Base-by-base conservation (phyloP, 108 stramenopile species). In the Aurantiochytrium sp. region DNA sequence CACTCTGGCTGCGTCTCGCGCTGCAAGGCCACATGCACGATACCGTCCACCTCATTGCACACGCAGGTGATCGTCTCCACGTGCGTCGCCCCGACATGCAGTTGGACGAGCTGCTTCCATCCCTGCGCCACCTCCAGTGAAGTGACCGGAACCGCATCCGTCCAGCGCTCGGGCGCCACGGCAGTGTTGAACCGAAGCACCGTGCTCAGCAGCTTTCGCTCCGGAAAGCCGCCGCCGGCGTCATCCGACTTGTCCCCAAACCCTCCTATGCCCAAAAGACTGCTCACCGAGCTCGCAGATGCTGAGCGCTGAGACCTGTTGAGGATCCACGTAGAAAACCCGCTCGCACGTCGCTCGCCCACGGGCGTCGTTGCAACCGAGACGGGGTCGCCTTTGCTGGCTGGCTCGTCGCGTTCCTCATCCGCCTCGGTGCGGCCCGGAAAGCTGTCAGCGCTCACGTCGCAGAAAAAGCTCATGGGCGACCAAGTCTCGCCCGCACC, bases 1-100 rank as follows among this genome's bases (percentile, higher is more conserved):
- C 59, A 65, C 34, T 65, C 59, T 65, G 59, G 59, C 34, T 65
- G 59, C 34, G 59, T 65, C 34, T 65, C 59, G 59, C 59, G 59
- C 24, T 65, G 59, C 15, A 65, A 27, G 27, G 24, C 59, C 15
- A 65, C 32, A 27, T 65, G 59, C 10, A 65, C 59, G 34, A 65
- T 19, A 6, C 59, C 59, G 34, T 65, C 59, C 8, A 65, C 34
- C 34, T 65, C 59, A 34, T 65, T 65, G 59, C 59, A 34, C 1
- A 65, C 19, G 59, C 59, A 65, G 6, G 59, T 65, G 59, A 65
- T 65, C 1, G 59, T 65, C 34, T 65, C 59, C 59, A 65, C 27
- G 19, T 65, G 59, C 10, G 32, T 30, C 12, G 59, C 15, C 59
- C 32, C 34, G 15, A 65, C 59, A 19, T 65, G 34, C 32, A 65